Evolutionary conservation across 805 yeast species (phyloP).

Genomic region (Priceomyces medius): DNA sequence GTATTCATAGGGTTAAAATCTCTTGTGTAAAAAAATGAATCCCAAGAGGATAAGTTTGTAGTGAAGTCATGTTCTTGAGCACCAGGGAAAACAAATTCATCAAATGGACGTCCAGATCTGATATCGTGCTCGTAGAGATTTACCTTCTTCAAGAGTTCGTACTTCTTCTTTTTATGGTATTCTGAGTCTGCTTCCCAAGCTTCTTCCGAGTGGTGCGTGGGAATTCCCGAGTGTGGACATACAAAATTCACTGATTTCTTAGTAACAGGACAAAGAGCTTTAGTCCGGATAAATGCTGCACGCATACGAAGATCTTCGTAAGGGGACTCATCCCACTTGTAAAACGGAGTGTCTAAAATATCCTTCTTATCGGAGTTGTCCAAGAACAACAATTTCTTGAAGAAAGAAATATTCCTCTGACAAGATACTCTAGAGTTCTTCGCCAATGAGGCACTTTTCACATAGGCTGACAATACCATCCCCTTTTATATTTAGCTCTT

Average conservation of each 20-base stretch:
- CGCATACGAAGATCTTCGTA: slow-evolving; percentile 82
- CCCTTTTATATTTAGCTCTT: background rate
- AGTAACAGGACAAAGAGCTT: slow-evolving; percentile 91
- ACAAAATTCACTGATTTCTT: slow-evolving; percentile 74
- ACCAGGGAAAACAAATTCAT: slow-evolving; percentile 92
- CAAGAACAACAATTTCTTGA: slow-evolving; percentile 38
- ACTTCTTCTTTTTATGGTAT: slow-evolving; percentile 65
- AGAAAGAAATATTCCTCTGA: slow-evolving; percentile 32
- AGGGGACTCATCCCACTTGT: slow-evolving; percentile 92
- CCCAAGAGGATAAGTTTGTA: slow-evolving; percentile 86
- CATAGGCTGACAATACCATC: slow-evolving; percentile 2
- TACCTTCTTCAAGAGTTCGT: slow-evolving; percentile 77
- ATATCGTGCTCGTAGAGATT: slow-evolving; percentile 93
- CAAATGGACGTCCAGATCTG: slow-evolving; percentile 89
- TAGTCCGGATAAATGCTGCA: slow-evolving; percentile 85
- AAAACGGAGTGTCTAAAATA: slow-evolving; percentile 27
- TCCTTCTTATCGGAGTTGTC: slow-evolving; percentile 29
- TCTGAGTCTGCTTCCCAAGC: slow-evolving; percentile 83
- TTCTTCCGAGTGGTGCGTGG: slow-evolving; percentile 87
- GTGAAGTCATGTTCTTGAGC: slow-evolving; percentile 71
- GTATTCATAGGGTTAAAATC: slow-evolving; percentile 95
- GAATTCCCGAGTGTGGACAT: slow-evolving; percentile 93
- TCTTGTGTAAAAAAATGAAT: slow-evolving; percentile 87
- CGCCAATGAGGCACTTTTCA: slow-evolving; percentile 3
- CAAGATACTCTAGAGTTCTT: slow-evolving; percentile 1